These are phyloP conservation scores for Plasmodium reichenowi DNA, from an alignment of 169 alveolate species.

Conservation along the genomic window DNA sequence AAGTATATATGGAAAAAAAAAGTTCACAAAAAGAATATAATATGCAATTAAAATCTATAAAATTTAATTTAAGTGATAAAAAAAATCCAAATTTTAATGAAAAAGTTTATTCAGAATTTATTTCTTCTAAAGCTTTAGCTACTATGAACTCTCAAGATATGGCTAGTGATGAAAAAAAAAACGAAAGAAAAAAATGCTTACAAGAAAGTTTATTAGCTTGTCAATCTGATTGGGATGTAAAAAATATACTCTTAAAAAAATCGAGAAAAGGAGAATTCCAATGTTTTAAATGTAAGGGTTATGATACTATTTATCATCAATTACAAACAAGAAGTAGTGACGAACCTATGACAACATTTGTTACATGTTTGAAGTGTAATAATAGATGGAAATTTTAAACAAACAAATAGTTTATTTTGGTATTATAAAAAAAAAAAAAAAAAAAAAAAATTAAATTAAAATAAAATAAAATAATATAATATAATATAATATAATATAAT, in stretches of 20 bases:
- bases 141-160: constrained; percentile 94
- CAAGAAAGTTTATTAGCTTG: constrained; percentile 91
- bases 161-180: constrained; percentile 94
- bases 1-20: constrained; percentile 76
- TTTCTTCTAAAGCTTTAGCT: constrained; percentile 88
- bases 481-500: too few relatives aligned
- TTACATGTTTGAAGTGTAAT: constrained; percentile 95
- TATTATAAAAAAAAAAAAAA: too few relatives aligned
- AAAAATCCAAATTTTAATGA: constrained; percentile 92
- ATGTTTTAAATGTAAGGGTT: constrained; percentile 94
- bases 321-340: constrained; percentile 98
- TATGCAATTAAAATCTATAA: constrained; percentile 90
- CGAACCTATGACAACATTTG: constrained; percentile 99
- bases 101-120: constrained; percentile 88
- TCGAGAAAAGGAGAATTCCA: constrained; percentile 93
- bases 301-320: constrained; percentile 93
- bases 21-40: constrained; percentile 85
- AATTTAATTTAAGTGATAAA: constrained; percentile 91
- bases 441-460: too few relatives aligned
- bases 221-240: constrained; percentile 96
- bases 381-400: constrained; percentile 94
- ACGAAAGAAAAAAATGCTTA: constrained; percentile 86
- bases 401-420: not conserved
- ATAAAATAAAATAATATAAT: too few relatives aligned
- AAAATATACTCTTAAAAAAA: constrained; percentile 84